Evolutionary conservation across 306 rosid species (phyloP).

Genomic region (Macrotyloma uniflorum): DNA sequence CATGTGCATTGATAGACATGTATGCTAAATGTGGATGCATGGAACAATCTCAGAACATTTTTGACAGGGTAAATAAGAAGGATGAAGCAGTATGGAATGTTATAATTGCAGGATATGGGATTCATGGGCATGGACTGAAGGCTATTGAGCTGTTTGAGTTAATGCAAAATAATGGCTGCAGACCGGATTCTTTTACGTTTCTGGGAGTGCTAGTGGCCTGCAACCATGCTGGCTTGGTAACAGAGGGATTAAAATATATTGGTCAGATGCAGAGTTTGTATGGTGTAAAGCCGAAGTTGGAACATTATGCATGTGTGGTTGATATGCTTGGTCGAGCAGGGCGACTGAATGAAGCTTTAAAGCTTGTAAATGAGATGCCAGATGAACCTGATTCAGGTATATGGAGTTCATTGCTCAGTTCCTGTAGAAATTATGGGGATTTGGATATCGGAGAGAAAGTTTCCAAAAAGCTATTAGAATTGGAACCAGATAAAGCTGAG

Average conservation of each 20-base stretch:
- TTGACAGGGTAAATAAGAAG: conserved; percentile 52
- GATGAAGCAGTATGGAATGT: conserved; percentile 77
- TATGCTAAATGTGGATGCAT: conserved; percentile 86
- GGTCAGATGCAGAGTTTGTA: conserved; percentile 61
- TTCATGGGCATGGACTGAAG: conserved; percentile 73
- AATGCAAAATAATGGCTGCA: conserved; percentile 56
- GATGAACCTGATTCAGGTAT: conserved; percentile 76
- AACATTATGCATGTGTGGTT: conserved; percentile 81
- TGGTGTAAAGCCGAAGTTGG: conserved; percentile 61
- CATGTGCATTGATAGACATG: conserved; percentile 81
- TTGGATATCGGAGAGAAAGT: conserved; percentile 61
- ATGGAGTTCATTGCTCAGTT: conserved; percentile 87
- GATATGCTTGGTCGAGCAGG: conserved; percentile 88
- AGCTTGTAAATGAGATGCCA: conserved; percentile 62
- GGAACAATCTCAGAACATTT: conserved; percentile 59
- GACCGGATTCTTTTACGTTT: conserved; percentile 74
- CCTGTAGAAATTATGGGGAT: conserved; percentile 66
- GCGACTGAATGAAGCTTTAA: conserved; percentile 63
- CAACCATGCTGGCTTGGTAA: conserved; percentile 75
- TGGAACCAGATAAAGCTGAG: conserved; percentile 68
- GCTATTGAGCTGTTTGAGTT: conserved; percentile 69
- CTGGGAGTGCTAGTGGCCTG: conserved; percentile 78
- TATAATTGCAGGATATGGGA: conserved; percentile 75
- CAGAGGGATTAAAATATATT: conserved; percentile 64
- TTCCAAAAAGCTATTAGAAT: conserved; percentile 52